phyloP scores from a whole-genome alignment of 768 basidiomycete species.

The Boletus vermiculosoides region DNA sequence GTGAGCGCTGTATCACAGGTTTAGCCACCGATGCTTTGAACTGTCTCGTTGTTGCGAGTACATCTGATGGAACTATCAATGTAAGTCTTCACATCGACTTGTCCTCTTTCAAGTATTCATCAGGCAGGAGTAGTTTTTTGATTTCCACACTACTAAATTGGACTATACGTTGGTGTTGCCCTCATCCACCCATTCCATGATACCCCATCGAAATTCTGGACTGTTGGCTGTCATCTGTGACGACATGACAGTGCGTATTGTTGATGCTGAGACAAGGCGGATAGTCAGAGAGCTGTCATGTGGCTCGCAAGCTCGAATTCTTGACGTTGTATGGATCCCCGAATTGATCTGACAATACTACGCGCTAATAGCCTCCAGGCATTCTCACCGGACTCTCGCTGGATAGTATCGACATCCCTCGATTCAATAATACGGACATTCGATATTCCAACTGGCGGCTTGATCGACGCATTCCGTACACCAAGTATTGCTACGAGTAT shows the following conservation, averaged over 20 bases:
- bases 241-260: slow-evolving; percentile 77
- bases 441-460: slow-evolving; percentile 87
- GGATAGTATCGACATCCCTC: slow-evolving; percentile 85
- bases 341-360: background rate
- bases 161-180: slow-evolving; percentile 66
- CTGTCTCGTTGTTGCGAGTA: slow-evolving; percentile 74
- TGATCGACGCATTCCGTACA: slow-evolving; percentile 92
- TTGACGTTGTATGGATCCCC: slow-evolving; percentile 73
- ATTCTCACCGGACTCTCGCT: slow-evolving; percentile 93
- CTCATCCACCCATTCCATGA: slow-evolving; percentile 66
- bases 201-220: slow-evolving; percentile 81
- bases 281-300: slow-evolving; percentile 81
- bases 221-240: slow-evolving; percentile 83
- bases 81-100: slow-evolving; percentile 44
- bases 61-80: slow-evolving; percentile 85
- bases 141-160: slow-evolving; percentile 85
- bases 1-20: slow-evolving; percentile 69
- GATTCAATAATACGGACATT: slow-evolving; percentile 94
- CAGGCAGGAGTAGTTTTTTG: slow-evolving; percentile 72
- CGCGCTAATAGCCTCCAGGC: slow-evolving; percentile 47
- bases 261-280: slow-evolving; percentile 88
- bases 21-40: slow-evolving; percentile 87
- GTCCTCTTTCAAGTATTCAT: background rate
- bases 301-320: slow-evolving; percentile 79
- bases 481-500: slow-evolving; percentile 85